Evolutionary conservation across 2,329 filamentous ascomycete species (phyloP), one percentile per base, ranked within the genome.

Genomic region (Lasiodiplodia citricola): DNA sequence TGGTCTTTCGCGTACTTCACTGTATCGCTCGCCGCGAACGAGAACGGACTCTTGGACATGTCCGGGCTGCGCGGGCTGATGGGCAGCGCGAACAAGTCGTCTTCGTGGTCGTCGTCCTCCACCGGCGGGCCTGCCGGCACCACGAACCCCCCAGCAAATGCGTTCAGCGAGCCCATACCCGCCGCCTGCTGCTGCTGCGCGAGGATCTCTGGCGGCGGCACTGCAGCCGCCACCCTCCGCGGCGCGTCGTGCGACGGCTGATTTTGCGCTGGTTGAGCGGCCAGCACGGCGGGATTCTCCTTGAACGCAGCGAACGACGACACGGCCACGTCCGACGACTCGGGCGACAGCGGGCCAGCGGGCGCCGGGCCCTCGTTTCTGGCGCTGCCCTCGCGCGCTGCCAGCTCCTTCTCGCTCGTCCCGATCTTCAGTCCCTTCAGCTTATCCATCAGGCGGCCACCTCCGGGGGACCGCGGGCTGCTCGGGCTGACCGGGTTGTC

Each of bases 11-110:
- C 52, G 67, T 75, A 77, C 70, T 76, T 78, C 0, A 74, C 72
- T 23, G 77, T 78, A 23, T 80, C 78, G 55, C 72, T 76, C 11
- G 72, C 74, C 6, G 74, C 76, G 76, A 90, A 87, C 3, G 86
- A 87, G 76, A 97, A 97, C 0, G 93, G 94, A 75, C 92, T 94
- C 73, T 90, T 92, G 66, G 90, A 89, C 84, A 96, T 93, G 73
- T 96, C 93, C 0, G 94, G 94, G 74, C 92, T 94, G 63, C 94
- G 86, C 1, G 94, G 94, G 75, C 92, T 95, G 81, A 97, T 88
- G 1, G 93, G 93, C 65, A 97, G 86, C 0, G 93, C 94, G 76
- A 97, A 97, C 2, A 97, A 84, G 51, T 92, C 94, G 69, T 97
- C 93, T 72, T 93, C 91, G 0, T 86, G 87, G 51, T 90, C 88